These are phyloP conservation scores for Harringtonia aguacate DNA, from an alignment of 2,329 filamentous ascomycete species.

Conservation along the genomic window DNA sequence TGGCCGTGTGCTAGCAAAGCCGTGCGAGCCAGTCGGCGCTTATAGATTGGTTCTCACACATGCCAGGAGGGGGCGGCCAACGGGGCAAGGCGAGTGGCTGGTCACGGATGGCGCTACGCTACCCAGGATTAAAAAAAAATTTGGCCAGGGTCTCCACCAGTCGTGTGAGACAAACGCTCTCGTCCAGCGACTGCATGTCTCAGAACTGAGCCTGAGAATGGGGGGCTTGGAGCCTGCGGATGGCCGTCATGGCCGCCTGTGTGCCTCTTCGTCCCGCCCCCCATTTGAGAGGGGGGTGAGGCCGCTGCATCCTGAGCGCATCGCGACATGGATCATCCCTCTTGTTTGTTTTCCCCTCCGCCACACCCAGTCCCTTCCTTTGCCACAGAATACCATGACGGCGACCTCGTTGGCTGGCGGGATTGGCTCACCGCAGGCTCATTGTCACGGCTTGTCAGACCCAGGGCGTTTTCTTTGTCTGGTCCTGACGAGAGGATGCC, in stretches of 20 bases:
- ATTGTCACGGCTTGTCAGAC: no score
- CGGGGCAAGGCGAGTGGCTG: not conserved
- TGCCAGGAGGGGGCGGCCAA: not conserved
- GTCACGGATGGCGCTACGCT: not conserved
- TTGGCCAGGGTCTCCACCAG: slow-evolving; percentile 21
- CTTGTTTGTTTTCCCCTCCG: no score
- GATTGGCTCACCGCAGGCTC: no score
- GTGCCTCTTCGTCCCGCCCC: not conserved
- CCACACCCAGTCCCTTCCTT: no score
- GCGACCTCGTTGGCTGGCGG: no score
- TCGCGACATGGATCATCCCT: no score
- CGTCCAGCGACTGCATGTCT: slow-evolving; percentile 35
- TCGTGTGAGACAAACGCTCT: slow-evolving; percentile 29
- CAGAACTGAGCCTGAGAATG: slow-evolving; percentile 20
- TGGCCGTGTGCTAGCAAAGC: slow-evolving; percentile 25
- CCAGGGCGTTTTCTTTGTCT: no score
- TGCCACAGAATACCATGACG: no score
- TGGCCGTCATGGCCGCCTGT: not conserved
- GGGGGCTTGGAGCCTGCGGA: no score
- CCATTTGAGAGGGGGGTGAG: not conserved
- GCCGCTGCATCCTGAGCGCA: not conserved
- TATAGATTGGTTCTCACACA: slow-evolving; percentile 19
- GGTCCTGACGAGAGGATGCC: no score
- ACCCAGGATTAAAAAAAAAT: not conserved
- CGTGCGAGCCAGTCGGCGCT: slow-evolving; percentile 38